Evolutionary conservation across 1,284 basidiomycete genomes (phyloP).

Genomic region (Ganoderma lingzhi): DNA sequence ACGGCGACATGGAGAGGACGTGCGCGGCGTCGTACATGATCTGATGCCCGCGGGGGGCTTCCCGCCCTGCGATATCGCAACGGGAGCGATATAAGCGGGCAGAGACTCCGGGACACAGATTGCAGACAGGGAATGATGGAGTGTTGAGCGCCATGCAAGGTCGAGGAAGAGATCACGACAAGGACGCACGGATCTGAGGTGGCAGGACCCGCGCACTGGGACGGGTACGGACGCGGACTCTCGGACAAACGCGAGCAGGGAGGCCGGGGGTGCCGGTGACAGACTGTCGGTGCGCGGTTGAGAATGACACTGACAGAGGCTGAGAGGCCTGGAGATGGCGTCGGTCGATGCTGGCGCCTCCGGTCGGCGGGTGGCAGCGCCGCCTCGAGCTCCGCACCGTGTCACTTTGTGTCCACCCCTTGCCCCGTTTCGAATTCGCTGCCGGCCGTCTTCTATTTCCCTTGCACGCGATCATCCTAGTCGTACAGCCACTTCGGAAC

Average conservation of each 20-base stretch:
- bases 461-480: slow-evolving; percentile 25
- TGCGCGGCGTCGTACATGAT: slow-evolving; percentile 23
- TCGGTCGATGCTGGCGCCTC: slow-evolving; percentile 12
- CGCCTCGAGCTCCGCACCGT: slow-evolving; percentile 6
- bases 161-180: slow-evolving; percentile 16
- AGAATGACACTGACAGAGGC: background rate
- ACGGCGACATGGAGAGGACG: slow-evolving; percentile 17
- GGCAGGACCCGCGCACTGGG: slow-evolving; percentile 5
- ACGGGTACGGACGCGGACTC: slow-evolving; percentile 4
- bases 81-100: slow-evolving; percentile 13
- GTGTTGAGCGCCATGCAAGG: slow-evolving; percentile 7
- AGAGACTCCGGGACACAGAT: slow-evolving; percentile 13
- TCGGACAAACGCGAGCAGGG: slow-evolving; percentile 12
- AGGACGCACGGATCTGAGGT: slow-evolving; percentile 27
- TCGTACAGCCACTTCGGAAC: slow-evolving; percentile 33
- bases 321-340: background rate
- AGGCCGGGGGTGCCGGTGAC: background rate
- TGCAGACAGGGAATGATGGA: slow-evolving; percentile 5
- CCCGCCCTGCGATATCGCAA: slow-evolving; percentile 11
- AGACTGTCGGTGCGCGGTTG: background rate
- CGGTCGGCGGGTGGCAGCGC: slow-evolving; percentile 5
- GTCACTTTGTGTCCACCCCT: slow-evolving; percentile 23
- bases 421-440: slow-evolving; percentile 10
- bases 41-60: slow-evolving; percentile 19
- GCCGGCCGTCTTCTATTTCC: slow-evolving; percentile 32